Evolutionary conservation across 2,329 filamentous ascomycete species (phyloP), one percentile per base, ranked within the genome.

Genomic region (Fusarium temperatum): DNA sequence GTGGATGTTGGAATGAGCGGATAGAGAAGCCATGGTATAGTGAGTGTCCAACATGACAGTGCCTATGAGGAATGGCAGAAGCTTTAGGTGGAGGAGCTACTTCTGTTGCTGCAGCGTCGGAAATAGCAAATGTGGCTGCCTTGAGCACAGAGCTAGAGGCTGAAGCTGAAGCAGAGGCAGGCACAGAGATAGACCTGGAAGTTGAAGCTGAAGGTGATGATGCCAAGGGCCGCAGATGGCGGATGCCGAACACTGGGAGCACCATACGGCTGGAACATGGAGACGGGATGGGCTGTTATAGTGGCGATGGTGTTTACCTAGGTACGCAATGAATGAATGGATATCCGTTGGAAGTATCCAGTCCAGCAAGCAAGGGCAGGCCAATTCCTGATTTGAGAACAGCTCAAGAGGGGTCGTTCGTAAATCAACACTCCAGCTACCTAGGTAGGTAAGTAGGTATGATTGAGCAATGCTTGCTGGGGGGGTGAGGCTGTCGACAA

Each of bases 211-310:
- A 66, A 35, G 32, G 32, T 42, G 72, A 22, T 56, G 56, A 67
- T 60, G 74, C 65, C 59, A 78, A 74, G 72, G 76, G 69, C 73
- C 72, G 76, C 72, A 77, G 74, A 78, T 75, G 75, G 75, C 76
- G 67, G 72, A 69, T 74, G 62, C 74, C 72, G 60, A 67, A 63
- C 58, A 69, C 74, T 63, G 53, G 73, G 75, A 71, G 62, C 73
- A 75, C 75, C 77, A 78, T 78, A 66, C 69, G 73, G 73, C 42
- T 60, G 73, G 73, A 77, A 67, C 77, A 77, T 78, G 58, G 74
- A 77, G 72, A 67, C 69, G 74, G 70, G 70, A 76, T 78, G 74
- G 74, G 75, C 70, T 71, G 68, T 62, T 67, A 42, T 48, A 55
- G 66, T 60, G 53, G 58, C 53, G 71, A 59, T 68, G 59, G 24